Evolutionary conservation across 306 rosid species (phyloP), one percentile per base, ranked within the genome.

Genomic region (Glycyrrhiza uralensis): DNA sequence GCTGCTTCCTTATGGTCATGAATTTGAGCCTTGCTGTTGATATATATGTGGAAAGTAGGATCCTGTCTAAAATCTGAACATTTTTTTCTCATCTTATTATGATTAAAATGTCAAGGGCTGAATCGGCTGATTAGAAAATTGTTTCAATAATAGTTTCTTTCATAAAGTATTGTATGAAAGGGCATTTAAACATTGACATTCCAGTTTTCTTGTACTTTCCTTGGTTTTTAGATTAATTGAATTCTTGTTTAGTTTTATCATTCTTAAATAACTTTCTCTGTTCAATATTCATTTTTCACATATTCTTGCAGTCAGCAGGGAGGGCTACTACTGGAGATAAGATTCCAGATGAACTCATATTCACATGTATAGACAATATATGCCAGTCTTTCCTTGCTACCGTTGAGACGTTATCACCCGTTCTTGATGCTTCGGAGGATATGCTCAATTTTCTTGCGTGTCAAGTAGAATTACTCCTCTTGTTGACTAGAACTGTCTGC

Each of bases 381-480:
- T 91, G 96, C 76, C 73, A 65, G 52, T 85, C 90, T 80, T 83
- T 94, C 80, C 84, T 72, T 6, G 72, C 75, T 50, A 86, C 88
- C 18, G 73, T 91, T 55, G 90, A 87, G 83, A 86, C 80, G 50
- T 65, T 91, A 68, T 83, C 86, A 62, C 80, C 85, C 41, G 79
- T 69, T 59, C 80, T 76, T 35, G 85, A 83, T 77, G 86, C 84
- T 41, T 81, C 95, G 13, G 82, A 83, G 63, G 84, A 84, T 74
- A 75, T 82, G 71, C 92, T 87, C 68, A 77, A 76, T 76, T 83
- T 87, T 69, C 96, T 94, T 63, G 78, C 84, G 5, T 86, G 86
- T 65, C 95, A 87, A 82, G 81, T 82, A 51, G 96, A 94, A 68
- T 69, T 86, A 44, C 90, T 94, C 77, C 82, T 86, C 67, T 77